Evolutionary conservation across 73 alveolate species (phyloP), one percentile per base, ranked within the genome.

Genomic region (Paramecium bursaria): DNA sequence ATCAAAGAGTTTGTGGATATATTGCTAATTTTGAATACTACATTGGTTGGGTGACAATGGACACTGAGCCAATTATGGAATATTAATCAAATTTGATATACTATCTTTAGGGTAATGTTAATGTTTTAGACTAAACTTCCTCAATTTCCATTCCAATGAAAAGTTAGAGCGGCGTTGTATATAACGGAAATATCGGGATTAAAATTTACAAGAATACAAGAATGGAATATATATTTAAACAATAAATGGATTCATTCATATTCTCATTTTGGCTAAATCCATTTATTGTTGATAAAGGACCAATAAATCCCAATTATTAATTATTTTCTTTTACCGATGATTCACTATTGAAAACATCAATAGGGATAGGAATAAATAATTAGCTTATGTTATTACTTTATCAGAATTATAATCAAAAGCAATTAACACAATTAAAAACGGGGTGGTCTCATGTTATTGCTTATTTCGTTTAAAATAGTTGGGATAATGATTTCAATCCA

Each of bases 11-110:
- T n/a, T n/a, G n/a, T n/a, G n/a, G n/a, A n/a, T n/a, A n/a, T n/a
- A n/a, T n/a, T n/a, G 74, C 74, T 10, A 51, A 51, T 51, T 51
- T 51, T 51, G 46, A 51, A 26, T 51, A 26, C 13, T 25, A 26
- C 10, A 21, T 25, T 51, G 74, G 74, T 2, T 51, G 74, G 74
- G 27, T 44, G 10, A 51, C 74, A 3, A 51, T 51, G 74, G 74
- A 51, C 13, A 11, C 74, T 11, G 74, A 51, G 74, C 27, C 27
- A 44, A 51, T 51, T 51, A 51, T 51, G 74, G 27, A 26, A 44
- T 51, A 5, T 4, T 11, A 51, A 17, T 51, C 10, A 51, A 51
- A 51, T 51, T 51, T 4, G 4, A 11, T 3, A 2, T 51, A 21
- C 23, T 25, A 51, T 44, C 74, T 0, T 51, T 19, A n/a, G n/a